A percentile compares a stretch with the other conserved stretches of the same genome.
Evolutionary conservation across 257 asterid species (phyloP).

Genomic region (Primulina tabacum): DNA sequence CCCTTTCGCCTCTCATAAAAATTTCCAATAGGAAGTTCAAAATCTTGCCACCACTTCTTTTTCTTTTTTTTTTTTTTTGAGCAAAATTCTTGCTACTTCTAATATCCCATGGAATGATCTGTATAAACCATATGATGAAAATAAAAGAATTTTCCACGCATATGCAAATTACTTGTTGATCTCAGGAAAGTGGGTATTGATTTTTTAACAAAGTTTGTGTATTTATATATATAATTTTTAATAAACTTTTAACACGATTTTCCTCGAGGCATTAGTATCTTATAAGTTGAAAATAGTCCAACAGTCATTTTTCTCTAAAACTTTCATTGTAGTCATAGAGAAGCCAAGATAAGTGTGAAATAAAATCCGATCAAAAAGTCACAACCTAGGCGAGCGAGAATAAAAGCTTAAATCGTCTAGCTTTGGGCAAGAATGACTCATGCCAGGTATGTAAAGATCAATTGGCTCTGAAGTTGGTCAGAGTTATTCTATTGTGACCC

Average conservation of each 20-base stretch:
- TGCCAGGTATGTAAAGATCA: constrained; percentile 9
- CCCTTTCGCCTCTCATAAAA: not conserved
- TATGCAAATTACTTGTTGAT: not conserved
- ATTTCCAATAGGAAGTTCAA: constrained; percentile 9
- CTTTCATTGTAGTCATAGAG: constrained; percentile 4
- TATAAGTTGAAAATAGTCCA: constrained; percentile 9
- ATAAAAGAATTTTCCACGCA: constrained; percentile 4
- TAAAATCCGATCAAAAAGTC: constrained; percentile 6
- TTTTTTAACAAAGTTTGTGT: too few relatives aligned
- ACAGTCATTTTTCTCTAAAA: constrained; percentile 6
- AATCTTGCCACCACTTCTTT: not conserved
- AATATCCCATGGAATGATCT: not conserved
- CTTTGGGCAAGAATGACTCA: constrained; percentile 16
- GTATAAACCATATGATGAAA: constrained; percentile 7
- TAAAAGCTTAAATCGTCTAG: constrained; percentile 5
- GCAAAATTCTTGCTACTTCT: not conserved
- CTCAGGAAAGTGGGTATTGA: not conserved
- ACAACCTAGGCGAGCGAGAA: constrained; percentile 3
- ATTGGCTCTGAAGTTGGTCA: constrained; percentile 20
- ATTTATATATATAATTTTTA: too few relatives aligned
- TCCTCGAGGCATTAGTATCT: not conserved
- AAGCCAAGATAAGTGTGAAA: not conserved
- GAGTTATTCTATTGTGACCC: not conserved
- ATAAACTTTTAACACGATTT: constrained; percentile 1
- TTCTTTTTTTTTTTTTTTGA: too few relatives aligned